These are phyloP conservation scores for Lachancea sp. DNA, from an alignment of 805 yeast species.

Conservation along the genomic window DNA sequence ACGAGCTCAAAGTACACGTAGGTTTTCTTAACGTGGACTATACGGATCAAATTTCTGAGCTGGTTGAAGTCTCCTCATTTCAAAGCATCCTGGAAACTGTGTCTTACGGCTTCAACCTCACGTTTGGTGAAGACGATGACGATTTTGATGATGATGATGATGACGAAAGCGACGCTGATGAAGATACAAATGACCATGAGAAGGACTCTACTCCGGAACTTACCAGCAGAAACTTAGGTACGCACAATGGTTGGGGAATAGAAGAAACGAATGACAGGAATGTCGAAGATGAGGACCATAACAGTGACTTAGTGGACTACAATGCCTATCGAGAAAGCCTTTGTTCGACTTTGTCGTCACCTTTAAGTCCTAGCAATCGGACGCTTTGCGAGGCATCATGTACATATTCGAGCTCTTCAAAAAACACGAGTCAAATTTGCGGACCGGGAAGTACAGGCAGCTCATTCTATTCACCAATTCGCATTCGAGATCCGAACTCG, in stretches of 20 bases:
- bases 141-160: constrained; percentile 12
- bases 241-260: no score
- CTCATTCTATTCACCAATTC: background rate
- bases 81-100: constrained; percentile 24
- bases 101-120: constrained; percentile 25
- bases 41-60: constrained; percentile 25
- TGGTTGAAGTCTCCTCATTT: constrained; percentile 29
- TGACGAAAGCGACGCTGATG: background rate
- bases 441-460: background rate
- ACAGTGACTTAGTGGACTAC: background rate
- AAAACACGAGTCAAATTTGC: background rate
- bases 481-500: background rate
- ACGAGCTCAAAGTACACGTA: constrained; percentile 28
- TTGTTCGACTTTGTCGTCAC: background rate
- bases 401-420: background rate
- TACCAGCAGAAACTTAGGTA: background rate
- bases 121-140: constrained; percentile 29
- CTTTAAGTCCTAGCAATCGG: background rate
- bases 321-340: background rate
- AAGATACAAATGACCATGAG: constrained; percentile 2
- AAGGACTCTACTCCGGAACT: background rate
- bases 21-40: constrained; percentile 31
- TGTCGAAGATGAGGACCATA: background rate
- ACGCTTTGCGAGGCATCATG: background rate
- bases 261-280: no score